Base-by-base conservation (phyloP, 345 rosid genomes). In the Barbarea vulgaris region DNA sequence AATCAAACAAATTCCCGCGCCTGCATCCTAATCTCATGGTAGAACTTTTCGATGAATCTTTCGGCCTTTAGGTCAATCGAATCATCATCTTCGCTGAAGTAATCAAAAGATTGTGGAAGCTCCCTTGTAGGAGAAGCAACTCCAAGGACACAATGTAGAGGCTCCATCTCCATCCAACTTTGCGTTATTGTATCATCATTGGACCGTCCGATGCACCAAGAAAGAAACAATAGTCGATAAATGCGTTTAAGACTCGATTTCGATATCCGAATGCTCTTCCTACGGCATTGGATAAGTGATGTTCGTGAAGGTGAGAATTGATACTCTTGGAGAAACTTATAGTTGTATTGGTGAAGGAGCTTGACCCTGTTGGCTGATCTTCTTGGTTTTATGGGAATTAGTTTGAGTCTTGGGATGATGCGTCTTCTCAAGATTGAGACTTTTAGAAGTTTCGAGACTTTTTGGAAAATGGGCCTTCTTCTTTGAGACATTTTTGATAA, bases 41-140 rank as follows among this genome's bases (percentile, higher is more conserved):
- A 85, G 71, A 92, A 89, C 44, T 79, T 77, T 70, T 82, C 59
- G 36, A 92, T 92, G 83, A 92, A 92, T 79, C 68, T 84, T 81
- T 90, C 89, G 27, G 94, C 97, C 78, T 87, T 90, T 77, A 75
- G 34, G 73, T 92, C 96, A 54, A 92, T 87, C 5, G 88, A 88
- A 58, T 87, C 83, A 58, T 87, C 83, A 10, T 77, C 73, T 3
- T 34, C 71, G 2, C 71, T 59, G 2, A 78, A 66, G 52, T 15
- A 54, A 72, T 82, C 85, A 13, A 33, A 47, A 14, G 70, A 44
- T 53, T 78, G 67, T 0, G 15, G 9, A 15, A 36, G 22, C 34
- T 65, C 80, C 70, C 57, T 68, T 66, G 11, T 12, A 21, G 64
- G 64, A 31, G 77, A 73, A 42, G 64, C n/a, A 18, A 48, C n/a